Base-by-base conservation (phyloP, 208 protist species). In the Acanthamoeba healyi region DNA sequence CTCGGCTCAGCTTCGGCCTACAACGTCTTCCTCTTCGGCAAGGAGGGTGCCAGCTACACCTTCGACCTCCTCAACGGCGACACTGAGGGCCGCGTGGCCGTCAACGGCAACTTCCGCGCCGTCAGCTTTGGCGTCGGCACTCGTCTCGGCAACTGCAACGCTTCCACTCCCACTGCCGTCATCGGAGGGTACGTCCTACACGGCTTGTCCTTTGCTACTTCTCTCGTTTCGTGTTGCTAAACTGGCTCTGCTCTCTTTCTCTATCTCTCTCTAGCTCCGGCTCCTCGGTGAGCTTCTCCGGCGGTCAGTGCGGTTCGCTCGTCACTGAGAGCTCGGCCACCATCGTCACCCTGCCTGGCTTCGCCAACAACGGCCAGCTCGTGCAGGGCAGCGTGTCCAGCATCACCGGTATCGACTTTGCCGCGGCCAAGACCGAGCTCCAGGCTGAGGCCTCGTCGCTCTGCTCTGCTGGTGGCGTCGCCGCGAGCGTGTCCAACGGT, bases 271-370 rank as follows among this genome's bases (percentile, higher is more conserved):
- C 15, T 56, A 86, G 77, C 5, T 4, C 46, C 2, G 22, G 19
- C 44, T 86, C 77, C 12, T 58, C 77, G 26, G 44, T 86, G 77
- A 29, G n/a, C 44, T 34, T 86, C 77, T 61, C 77, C 44, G 77
- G 77, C 40, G 77, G 77, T 38, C 77, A 86, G 77, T 86, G 77
- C 77, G 77, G 77, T 4, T 86, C 77, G 40, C 77, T 86, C n/a
- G 44, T 86, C 14, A 61, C 77, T 4, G 77, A 86, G 44, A 58
- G 44, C 44, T 86, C 77, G 77, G 77, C 77, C 77, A 86, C 22
- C 77, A 86, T 86, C 77, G 32, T 58, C 77, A n/a, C 77, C 19
- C 46, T 86, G 77, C 77, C 77, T 0, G 77, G 77, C 44, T 86
- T 86, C 77, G 77, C 77, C 44, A 86, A 54, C 49, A 54, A 86